Evolutionary conservation across 495 filamentous ascomycete species (phyloP), one percentile per base, ranked within the genome.

Genomic region (Aspergillus kassunensis): DNA sequence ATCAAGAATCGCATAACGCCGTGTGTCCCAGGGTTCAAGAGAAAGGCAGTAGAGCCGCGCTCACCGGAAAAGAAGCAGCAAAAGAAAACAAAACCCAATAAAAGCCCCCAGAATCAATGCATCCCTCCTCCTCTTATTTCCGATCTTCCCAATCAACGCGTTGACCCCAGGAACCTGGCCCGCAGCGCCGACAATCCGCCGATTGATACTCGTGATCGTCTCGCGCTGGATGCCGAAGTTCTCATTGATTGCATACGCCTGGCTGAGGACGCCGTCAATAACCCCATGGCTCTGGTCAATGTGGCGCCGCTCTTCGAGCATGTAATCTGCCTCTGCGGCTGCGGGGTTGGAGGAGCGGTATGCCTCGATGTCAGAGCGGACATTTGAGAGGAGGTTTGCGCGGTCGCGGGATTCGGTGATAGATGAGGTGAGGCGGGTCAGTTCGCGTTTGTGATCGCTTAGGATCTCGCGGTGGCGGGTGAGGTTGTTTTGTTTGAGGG

Each of bases 181-280:
- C 39, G 91, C 93, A 25, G 89, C 92, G 5, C 84, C 80, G 10
- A 89, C 88, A 64, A 97, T 96, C 55, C 92, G 77, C 50, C 92
- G 71, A 64, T 96, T 92, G 49, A 99, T 90, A 66, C 79, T 91
- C 44, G 82, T 79, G 24, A 99, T 71, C 35, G 82, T 88, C 75
- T 96, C 91, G 21, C 91, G 74, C 77, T 99, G 95, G 41, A 88
- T 53, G 12, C 81, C 81, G 65, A 99, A 97, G 59, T 78, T 87
- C 74, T 97, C 90, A 66, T 95, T 93, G 49, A 97, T 90, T 18
- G 92, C 91, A 73, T 99, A 97, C 21, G 93, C 93, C 78, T 97
- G 95, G 69, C 87, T 92, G 52, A 99, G 74, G 35, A 99, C 91
- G 48, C 83, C 85, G 63, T 99, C 93, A 33, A 88, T 88, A 69